These are phyloP conservation scores for Lactarius pseudohatsudake DNA, from an alignment of 768 basidiomycete genomes.

Conservation along the genomic window DNA sequence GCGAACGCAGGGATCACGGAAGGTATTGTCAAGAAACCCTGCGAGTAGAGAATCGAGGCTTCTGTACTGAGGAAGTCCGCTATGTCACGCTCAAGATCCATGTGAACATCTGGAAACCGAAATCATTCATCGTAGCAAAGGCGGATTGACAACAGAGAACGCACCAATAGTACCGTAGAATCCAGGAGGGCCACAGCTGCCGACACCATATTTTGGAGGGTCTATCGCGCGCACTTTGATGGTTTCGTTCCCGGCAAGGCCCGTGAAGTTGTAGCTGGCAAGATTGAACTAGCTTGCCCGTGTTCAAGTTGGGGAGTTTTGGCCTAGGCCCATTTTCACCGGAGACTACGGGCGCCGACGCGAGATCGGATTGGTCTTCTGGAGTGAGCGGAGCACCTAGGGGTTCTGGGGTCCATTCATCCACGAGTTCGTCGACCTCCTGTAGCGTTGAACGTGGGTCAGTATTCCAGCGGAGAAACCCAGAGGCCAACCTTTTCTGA, in stretches of 20 bases:
- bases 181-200: no score
- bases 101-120: no score
- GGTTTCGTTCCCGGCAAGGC: constrained; percentile 84
- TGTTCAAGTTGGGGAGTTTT: constrained; percentile 67
- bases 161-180: no score
- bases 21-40: no score
- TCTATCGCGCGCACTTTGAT: constrained; percentile 38
- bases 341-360: constrained; percentile 68
- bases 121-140: no score
- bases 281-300: constrained; percentile 82
- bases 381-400: constrained; percentile 62
- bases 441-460: constrained; percentile 35
- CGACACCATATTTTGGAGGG: no score
- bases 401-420: constrained; percentile 91
- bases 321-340: constrained; percentile 85
- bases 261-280: constrained; percentile 89
- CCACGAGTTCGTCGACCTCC: constrained; percentile 97
- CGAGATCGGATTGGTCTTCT: constrained; percentile 65
- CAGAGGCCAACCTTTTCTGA: constrained; percentile 69
- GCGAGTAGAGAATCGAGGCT: no score
- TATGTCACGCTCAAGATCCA: no score
- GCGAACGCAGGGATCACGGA: no score
- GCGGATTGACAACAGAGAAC: no score
- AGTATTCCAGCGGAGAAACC: background rate
- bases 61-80: no score